phyloP scores from a whole-genome alignment of 2,329 filamentous ascomycete genomes.

The Xylaria sp. region DNA sequence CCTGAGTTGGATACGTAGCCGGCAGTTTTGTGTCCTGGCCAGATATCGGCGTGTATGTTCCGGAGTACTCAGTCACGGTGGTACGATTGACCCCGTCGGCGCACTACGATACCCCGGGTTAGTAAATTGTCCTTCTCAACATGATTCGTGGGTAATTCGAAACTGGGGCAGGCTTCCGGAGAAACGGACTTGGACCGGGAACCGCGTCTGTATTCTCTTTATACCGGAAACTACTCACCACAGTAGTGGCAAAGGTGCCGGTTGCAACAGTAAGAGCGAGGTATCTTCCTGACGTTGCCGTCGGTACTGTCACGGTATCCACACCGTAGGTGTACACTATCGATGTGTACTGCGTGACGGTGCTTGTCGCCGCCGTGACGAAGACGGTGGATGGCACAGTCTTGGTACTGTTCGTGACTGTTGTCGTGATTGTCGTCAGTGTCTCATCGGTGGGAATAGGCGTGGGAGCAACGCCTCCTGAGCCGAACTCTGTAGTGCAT shows the following conservation, averaged over 20 bases:
- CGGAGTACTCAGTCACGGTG: conserved; percentile 29
- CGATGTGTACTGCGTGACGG: conserved; percentile 14
- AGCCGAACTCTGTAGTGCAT: conserved; percentile 15
- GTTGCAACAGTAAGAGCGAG: conserved; percentile 17
- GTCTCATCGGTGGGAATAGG: conserved; percentile 15
- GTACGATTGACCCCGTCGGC: conserved; percentile 23
- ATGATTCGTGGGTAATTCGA: background rate
- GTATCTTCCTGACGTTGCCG: conserved; percentile 10
- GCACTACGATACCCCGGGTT: conserved; percentile 10
- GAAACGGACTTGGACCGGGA: background rate
- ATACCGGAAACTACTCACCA: background rate
- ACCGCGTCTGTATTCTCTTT: background rate
- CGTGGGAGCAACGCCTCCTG: conserved; percentile 15
- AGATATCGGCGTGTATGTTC: conserved; percentile 28
- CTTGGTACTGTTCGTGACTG: conserved; percentile 4
- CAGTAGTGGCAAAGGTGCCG: conserved; percentile 20
- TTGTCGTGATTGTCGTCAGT: conserved; percentile 11
- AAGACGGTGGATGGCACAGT: conserved; percentile 18
- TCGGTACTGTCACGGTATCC: conserved; percentile 20
- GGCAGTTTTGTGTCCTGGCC: conserved; percentile 25
- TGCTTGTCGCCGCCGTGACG: conserved; percentile 13
- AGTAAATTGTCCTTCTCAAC: background rate
- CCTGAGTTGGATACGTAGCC: conserved; percentile 17
- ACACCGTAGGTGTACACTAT: background rate
- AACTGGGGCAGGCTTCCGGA: background rate